Percentiles rank a stretch among this genome's conserved stretches.
These are phyloP conservation scores for Punctularia strigosozonata DNA, from an alignment of 768 basidiomycete genomes.

Conservation along the genomic window DNA sequence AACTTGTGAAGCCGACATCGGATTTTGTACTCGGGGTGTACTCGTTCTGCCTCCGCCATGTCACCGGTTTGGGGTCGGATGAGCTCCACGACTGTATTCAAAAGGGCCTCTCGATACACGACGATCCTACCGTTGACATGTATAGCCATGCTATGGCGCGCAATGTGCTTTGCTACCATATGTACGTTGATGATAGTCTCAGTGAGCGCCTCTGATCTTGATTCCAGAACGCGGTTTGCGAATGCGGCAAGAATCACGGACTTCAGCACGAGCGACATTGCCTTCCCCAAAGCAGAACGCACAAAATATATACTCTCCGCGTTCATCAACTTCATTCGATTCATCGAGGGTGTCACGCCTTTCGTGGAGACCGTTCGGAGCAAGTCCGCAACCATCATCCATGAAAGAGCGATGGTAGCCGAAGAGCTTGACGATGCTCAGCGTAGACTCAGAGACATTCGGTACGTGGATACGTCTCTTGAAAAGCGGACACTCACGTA, in stretches of 20 bases:
- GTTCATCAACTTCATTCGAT: constrained; percentile 90
- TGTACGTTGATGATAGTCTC: constrained; percentile 28
- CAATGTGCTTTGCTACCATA: constrained; percentile 58
- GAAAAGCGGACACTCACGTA: neutral
- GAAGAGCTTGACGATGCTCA: constrained; percentile 37
- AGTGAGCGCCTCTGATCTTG: neutral
- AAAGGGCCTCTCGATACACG: constrained; percentile 36
- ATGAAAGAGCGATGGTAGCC: constrained; percentile 48
- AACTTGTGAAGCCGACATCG: constrained; percentile 52
- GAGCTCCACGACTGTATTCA: constrained; percentile 48
- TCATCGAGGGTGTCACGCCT: constrained; percentile 60
- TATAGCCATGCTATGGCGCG: constrained; percentile 46
- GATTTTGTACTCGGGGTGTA: constrained; percentile 68
- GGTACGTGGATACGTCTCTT: constrained; percentile 28
- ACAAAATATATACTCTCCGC: constrained; percentile 71
- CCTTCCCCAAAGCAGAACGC: constrained; percentile 60
- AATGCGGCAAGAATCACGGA: constrained; percentile 62
- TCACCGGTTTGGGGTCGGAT: constrained; percentile 51
- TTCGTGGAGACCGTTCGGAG: constrained; percentile 54
- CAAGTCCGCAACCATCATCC: constrained; percentile 39
- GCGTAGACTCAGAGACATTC: constrained; percentile 39
- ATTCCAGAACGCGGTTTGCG: constrained; percentile 52
- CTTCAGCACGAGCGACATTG: constrained; percentile 67
- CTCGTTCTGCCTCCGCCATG: constrained; percentile 58
- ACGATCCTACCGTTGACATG: constrained; percentile 50